Conservation (phyloP, 2,329 filamentous ascomycete species). For the Lasiodiplodia theobromae region DNA sequence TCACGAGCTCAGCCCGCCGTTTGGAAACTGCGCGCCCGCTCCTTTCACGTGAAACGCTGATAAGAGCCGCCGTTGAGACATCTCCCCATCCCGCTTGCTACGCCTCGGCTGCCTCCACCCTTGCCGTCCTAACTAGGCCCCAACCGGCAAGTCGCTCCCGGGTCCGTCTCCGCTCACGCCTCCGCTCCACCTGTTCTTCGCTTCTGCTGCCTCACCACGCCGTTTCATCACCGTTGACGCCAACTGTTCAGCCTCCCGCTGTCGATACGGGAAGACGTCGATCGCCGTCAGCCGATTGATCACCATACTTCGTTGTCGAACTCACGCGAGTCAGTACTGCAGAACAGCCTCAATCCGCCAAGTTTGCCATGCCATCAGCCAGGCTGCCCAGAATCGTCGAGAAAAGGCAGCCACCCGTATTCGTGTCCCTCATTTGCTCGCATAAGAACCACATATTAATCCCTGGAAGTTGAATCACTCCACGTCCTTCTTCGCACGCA, state of each 20-base stretch:
- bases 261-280: background rate
- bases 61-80: background rate
- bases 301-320: background rate
- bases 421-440: background rate
- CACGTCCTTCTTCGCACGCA: no score
- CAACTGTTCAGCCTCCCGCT: constrained; percentile 9
- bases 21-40: background rate
- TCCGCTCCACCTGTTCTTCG: background rate
- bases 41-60: background rate
- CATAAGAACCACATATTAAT: background rate
- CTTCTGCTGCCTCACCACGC: constrained; percentile 1
- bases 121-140: background rate
- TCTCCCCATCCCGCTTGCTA: background rate
- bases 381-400: background rate
- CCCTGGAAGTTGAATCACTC: background rate
- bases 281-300: no score
- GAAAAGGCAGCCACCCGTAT: background rate
- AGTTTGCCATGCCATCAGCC: background rate
- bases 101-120: constrained; percentile 1
- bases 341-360: background rate
- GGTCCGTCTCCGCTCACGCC: background rate
- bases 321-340: background rate
- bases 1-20: background rate
- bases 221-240: constrained; percentile 10
- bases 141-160: background rate